These are phyloP conservation scores for Apium graveolens DNA, from an alignment of 129 eudicot species.

Conservation along the genomic window DNA sequence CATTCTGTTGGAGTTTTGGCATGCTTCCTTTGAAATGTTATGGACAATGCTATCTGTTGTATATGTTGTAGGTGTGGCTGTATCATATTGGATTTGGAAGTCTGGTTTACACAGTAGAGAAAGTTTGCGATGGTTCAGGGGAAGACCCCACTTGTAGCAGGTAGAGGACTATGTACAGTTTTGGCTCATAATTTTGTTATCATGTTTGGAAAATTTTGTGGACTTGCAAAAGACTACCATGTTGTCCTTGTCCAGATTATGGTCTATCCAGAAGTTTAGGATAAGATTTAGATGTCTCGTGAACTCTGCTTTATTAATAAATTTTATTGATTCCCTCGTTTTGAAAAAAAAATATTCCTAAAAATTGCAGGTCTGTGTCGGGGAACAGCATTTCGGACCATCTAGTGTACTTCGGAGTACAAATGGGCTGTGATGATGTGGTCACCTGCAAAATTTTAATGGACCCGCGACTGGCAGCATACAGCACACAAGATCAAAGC, in stretches of 20 bases:
- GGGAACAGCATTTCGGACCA: constrained; percentile 88
- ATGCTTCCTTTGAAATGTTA: background rate
- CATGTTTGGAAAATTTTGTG: background rate
- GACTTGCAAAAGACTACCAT: background rate
- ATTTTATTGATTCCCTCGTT: background rate
- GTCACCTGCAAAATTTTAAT: constrained; percentile 59
- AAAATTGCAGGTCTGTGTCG: constrained; percentile 60
- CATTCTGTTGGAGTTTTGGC: background rate
- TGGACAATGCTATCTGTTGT: background rate
- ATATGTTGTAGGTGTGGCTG: constrained; percentile 71
- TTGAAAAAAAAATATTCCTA: background rate
- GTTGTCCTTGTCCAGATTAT: background rate
- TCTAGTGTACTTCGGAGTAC: constrained; percentile 58
- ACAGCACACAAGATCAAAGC: constrained; percentile 33
- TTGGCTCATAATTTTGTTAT: background rate
- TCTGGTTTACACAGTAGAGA: constrained; percentile 61
- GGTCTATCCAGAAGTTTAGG: background rate
- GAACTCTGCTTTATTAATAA: background rate
- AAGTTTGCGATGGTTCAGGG: constrained; percentile 83
- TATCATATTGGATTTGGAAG: constrained; percentile 49
- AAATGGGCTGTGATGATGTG: constrained; percentile 57
- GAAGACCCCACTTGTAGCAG: constrained; percentile 97
- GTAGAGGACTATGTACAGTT: constrained; percentile 20
- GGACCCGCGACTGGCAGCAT: constrained; percentile 37
- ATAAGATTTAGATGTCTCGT: background rate